Conservation (phyloP, 306 rosid genomes). For the Lathyrus aphaca region DNA sequence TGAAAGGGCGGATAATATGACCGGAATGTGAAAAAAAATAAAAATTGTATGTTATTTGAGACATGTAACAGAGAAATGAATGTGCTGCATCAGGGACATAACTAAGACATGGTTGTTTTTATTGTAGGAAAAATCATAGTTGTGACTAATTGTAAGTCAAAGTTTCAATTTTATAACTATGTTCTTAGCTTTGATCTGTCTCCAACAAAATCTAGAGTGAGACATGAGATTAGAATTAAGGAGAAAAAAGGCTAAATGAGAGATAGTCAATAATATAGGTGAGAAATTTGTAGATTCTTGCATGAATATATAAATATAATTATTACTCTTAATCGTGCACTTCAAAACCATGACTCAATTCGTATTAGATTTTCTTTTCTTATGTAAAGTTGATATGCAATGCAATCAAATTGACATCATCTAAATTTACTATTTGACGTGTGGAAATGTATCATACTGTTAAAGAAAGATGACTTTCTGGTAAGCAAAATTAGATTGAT, state of each 20-base stretch:
- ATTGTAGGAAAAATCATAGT: no score
- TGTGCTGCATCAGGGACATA: no score
- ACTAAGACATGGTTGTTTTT: no score
- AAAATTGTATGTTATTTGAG: no score
- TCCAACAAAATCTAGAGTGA: not conserved
- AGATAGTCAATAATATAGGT: conserved; percentile 38
- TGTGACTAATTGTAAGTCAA: not conserved
- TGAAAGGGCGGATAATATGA: not conserved
- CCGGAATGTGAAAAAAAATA: no score
- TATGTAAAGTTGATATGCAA: conserved; percentile 19
- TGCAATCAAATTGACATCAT: conserved; percentile 32
- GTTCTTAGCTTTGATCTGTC: not conserved
- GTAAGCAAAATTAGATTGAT: conserved; percentile 31
- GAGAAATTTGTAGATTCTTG: conserved; percentile 38
- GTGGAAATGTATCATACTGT: conserved; percentile 13
- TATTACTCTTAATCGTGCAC: conserved; percentile 31
- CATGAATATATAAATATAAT: conserved; percentile 4
- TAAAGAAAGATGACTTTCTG: conserved; percentile 31
- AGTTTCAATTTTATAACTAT: not conserved
- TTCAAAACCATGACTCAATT: conserved; percentile 39
- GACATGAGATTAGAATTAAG: not conserved
- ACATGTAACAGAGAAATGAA: no score
- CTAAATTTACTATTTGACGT: conserved; percentile 5
- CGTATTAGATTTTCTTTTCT: conserved; percentile 14
- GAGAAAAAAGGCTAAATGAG: not conserved